These are phyloP conservation scores for Digitaria exilis DNA, from an alignment of 202 grass and related monocot species.

Conservation along the genomic window DNA sequence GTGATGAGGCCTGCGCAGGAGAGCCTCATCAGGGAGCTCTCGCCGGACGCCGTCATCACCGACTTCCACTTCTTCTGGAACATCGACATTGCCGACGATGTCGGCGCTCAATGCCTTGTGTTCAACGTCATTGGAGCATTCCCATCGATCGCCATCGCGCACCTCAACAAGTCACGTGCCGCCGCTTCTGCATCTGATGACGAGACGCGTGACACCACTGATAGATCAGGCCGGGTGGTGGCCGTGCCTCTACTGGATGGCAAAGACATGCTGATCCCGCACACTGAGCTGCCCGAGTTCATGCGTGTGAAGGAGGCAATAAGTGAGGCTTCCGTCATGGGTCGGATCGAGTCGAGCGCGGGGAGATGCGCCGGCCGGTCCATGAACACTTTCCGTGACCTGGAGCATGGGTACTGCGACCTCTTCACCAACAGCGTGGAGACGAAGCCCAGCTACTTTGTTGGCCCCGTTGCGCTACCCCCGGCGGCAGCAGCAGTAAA, in stretches of 20 bases:
- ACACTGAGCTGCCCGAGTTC: neutral
- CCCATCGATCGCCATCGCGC: slow-evolving; percentile 11
- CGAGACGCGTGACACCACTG: too few relatives aligned
- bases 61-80: slow-evolving; percentile 49
- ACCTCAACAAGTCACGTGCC: too few relatives aligned
- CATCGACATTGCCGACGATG: slow-evolving; percentile 5
- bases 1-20: slow-evolving; percentile 28
- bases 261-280: neutral
- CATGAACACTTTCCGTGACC: slow-evolving; percentile 35
- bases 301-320: rapidly evolving
- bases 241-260: neutral
- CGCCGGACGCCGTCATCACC: slow-evolving; percentile 43
- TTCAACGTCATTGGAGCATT: slow-evolving; percentile 41
- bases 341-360: neutral
- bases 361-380: neutral
- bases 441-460: neutral
- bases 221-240: too few relatives aligned
- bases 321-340: rapidly evolving
- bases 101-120: slow-evolving; percentile 31
- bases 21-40: slow-evolving; percentile 3
- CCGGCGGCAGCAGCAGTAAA: too few relatives aligned
- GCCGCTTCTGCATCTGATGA: too few relatives aligned
- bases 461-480: neutral
- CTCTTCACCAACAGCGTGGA: neutral
- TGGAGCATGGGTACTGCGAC: slow-evolving; percentile 35